Percentiles rank a stretch among this genome's conserved stretches.
Evolutionary conservation across 2,329 filamentous ascomycete species (phyloP).

Genomic region (Teratosphaeriaceae sp.): DNA sequence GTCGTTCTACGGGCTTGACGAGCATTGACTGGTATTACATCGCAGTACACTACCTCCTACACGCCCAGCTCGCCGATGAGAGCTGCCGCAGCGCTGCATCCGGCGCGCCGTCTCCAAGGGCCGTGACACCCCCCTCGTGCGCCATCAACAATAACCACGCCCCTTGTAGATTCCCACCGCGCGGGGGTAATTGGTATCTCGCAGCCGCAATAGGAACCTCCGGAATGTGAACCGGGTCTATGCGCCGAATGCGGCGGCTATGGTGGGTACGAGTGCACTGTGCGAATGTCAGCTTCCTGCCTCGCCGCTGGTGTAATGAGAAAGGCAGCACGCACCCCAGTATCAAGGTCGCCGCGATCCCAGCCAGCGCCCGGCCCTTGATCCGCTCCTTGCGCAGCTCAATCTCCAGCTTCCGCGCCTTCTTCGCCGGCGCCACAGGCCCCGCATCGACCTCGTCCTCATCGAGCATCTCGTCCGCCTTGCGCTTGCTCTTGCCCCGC

Average conservation of each 20-base stretch:
- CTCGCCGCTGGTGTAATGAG: too few species aligned
- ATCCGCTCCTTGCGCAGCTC: slow-evolving; percentile 81
- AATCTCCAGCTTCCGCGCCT: slow-evolving; percentile 66
- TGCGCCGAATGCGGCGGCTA: slow-evolving; percentile 17
- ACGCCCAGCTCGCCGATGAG: too few species aligned
- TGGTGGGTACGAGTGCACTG: slow-evolving; percentile 23
- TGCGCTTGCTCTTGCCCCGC: slow-evolving; percentile 60
- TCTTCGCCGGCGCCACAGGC: slow-evolving; percentile 55
- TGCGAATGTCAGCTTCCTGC: too few species aligned
- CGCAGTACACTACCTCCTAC: too few species aligned
- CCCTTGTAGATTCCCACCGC: neutral
- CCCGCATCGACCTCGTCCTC: slow-evolving; percentile 42
- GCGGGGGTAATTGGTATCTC: slow-evolving; percentile 3
- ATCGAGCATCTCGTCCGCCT: slow-evolving; percentile 60
- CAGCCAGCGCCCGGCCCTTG: slow-evolving; percentile 75
- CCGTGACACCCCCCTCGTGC: neutral
- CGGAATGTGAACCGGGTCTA: neutral
- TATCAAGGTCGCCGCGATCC: slow-evolving; percentile 78
- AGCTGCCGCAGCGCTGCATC: neutral
- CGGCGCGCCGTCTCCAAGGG: neutral
- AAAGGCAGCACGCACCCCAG: slow-evolving; percentile 77
- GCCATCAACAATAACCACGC: neutral
- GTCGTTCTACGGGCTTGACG: neutral
- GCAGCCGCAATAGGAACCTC: neutral
- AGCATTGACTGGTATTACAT: neutral